phyloP scores from a whole-genome alignment of 306 rosid species.

The Mucuna pruriens region DNA sequence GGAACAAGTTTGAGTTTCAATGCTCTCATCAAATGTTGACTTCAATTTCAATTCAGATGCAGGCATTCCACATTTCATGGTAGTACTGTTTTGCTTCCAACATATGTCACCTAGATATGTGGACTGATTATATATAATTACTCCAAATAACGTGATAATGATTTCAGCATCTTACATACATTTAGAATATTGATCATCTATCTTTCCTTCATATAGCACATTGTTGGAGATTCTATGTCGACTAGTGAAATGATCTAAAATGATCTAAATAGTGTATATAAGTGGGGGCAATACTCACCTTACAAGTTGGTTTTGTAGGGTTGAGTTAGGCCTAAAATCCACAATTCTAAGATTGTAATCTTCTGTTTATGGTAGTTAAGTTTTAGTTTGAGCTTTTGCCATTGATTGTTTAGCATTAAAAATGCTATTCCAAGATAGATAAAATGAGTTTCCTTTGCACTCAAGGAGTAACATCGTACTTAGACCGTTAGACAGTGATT shows the following conservation, averaged over 20 bases:
- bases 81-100: neutral
- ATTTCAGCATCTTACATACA: neutral
- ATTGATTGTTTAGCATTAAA: no score
- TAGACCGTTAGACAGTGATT: neutral
- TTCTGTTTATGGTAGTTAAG: no score
- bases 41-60: conserved; percentile 2
- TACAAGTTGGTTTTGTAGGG: no score
- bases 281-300: no score
- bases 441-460: neutral
- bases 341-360: no score
- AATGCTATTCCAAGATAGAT: no score
- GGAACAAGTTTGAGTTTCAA: conserved; percentile 41
- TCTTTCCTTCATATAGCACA: neutral
- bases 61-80: neutral
- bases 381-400: no score
- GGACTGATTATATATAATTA: neutral
- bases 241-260: no score
- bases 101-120: neutral
- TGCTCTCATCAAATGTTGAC: neutral
- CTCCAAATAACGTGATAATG: neutral
- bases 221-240: no score
- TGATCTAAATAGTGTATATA: no score
- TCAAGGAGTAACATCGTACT: neutral
- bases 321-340: no score
- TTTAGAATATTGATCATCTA: neutral